These are phyloP conservation scores for Xylariaceae sp. DNA, from an alignment of 2,329 filamentous ascomycete species.

Conservation along the genomic window DNA sequence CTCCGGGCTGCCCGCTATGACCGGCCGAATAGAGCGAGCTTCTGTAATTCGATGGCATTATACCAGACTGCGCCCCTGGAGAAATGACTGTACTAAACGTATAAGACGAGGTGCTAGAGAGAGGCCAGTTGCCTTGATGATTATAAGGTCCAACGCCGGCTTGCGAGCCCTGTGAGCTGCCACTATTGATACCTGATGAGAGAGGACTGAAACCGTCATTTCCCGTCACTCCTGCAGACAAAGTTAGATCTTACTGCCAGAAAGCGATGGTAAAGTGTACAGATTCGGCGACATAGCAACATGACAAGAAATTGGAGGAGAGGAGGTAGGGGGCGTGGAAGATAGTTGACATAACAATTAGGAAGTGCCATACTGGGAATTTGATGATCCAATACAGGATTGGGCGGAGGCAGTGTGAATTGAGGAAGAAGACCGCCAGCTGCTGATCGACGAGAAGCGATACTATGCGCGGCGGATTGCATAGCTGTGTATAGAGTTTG, in stretches of 20 bases:
- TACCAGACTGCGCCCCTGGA: constrained; percentile 43
- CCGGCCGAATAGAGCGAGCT: constrained; percentile 31
- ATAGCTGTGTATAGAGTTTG: constrained; percentile 11
- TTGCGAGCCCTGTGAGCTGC: constrained; percentile 55
- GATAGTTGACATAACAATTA: constrained; percentile 12
- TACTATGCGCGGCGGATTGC: constrained; percentile 43
- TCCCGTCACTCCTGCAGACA: constrained; percentile 41
- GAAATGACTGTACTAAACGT: constrained; percentile 53
- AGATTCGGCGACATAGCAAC: constrained; percentile 6
- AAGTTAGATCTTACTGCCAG: constrained; percentile 33
- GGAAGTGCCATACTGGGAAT: constrained; percentile 32
- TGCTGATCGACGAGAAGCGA: constrained; percentile 67
- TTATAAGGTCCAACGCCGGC: constrained; percentile 52
- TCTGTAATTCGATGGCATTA: constrained; percentile 44
- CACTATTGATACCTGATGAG: constrained; percentile 58
- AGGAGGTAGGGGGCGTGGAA: constrained; percentile 9
- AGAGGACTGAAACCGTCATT: constrained; percentile 60
- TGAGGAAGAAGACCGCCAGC: constrained; percentile 63
- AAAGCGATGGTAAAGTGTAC: constrained; percentile 2
- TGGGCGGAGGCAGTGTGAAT: constrained; percentile 31
- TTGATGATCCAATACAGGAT: constrained; percentile 31
- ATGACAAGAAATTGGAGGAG: constrained; percentile 7
- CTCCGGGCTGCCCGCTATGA: constrained; percentile 22
- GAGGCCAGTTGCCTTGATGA: constrained; percentile 56
- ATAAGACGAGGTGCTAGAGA: constrained; percentile 47